Evolutionary conservation across 2,329 filamentous ascomycete species (phyloP), one percentile per base, ranked within the genome.

Genomic region (Thelonectria blattea): DNA sequence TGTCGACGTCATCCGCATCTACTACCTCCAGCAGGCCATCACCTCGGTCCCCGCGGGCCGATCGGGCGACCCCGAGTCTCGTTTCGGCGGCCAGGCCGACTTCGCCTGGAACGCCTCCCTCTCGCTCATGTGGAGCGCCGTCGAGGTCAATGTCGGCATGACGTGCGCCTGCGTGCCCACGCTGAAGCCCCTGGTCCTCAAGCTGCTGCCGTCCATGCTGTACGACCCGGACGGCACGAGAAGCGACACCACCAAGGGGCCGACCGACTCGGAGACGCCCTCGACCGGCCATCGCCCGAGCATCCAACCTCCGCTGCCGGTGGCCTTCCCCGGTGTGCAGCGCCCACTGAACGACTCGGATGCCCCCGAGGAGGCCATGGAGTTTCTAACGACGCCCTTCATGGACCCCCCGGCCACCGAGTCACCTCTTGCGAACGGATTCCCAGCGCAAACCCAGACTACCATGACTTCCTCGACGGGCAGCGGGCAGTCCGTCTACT

Each of bases 111-210:
- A 94, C 71, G 91, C 91, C 1, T 92, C 91, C 1, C 78, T 93
- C 5, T 91, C 92, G 0, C 89, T 96, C 72, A 94, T 97, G 91
- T 98, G 93, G 94, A 94, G 91, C 15, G 91, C 90, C 12, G 88
- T 97, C 55, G 93, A 97, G 75, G 92, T 97, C 71, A 95, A 96
- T 66, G 82, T 96, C 1, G 93, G 92, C 17, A 93, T 97, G 68
- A 89, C 93, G 65, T 96, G 92, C 72, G 93, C 91, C 43, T 97
- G 93, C 69, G 91, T 97, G n/a, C 94, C 94, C 9, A 94, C 91
- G 0, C 79, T 97, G 63, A 97, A 97, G 73, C 93, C 94, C 1
- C 80, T 98, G 7, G 88, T 94, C 56, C 85, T 91, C 65, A 82
- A 82, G 60, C 80, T 87, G 53, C 75, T 87, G n/a, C 85, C 85